These are phyloP conservation scores for Trichocomaceae sp. DNA, from an alignment of 2,329 filamentous ascomycete species.

Conservation along the genomic window DNA sequence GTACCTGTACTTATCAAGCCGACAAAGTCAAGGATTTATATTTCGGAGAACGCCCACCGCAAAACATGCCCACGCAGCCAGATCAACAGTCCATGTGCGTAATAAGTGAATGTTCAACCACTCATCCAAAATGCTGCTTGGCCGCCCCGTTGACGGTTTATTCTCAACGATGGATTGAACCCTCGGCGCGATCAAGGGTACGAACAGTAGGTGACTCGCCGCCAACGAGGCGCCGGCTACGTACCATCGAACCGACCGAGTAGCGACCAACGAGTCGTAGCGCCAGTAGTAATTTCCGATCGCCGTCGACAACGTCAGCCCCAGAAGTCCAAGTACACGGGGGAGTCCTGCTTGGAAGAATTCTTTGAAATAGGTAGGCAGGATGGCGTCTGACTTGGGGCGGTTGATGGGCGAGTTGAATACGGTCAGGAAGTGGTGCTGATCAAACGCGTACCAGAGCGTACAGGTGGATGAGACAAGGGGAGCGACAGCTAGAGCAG, in stretches of 20 bases:
- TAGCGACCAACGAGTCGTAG: constrained; percentile 1
- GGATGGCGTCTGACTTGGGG: constrained; percentile 22
- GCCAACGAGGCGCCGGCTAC: constrained; percentile 5
- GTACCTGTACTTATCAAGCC: no score
- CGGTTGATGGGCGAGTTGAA: constrained; percentile 18
- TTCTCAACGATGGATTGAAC: constrained; percentile 6
- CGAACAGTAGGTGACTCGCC: constrained; percentile 8
- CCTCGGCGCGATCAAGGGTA: constrained; percentile 3
- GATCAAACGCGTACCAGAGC: constrained; percentile 42
- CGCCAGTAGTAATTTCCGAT: constrained; percentile 12
- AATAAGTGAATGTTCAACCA: constrained; percentile 7
- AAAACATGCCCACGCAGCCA: constrained; percentile 11
- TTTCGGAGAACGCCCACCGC: constrained; percentile 1
- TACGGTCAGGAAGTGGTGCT: constrained; percentile 18
- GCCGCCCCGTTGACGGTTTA: background rate
- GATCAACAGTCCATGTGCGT: constrained; percentile 7
- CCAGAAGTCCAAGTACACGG: constrained; percentile 30
- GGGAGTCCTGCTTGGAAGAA: constrained; percentile 37
- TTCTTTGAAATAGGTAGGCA: constrained; percentile 40
- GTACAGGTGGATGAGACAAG: constrained; percentile 45
- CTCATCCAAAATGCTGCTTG: background rate
- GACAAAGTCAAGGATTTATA: background rate
- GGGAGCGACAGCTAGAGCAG: constrained; percentile 38
- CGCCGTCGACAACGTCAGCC: constrained; percentile 14
- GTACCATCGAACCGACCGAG: constrained; percentile 8